These are phyloP conservation scores for Pseudisothecium myosuroides DNA, from an alignment of 225 moss, liverwort and hornwort species.

Conservation along the genomic window DNA sequence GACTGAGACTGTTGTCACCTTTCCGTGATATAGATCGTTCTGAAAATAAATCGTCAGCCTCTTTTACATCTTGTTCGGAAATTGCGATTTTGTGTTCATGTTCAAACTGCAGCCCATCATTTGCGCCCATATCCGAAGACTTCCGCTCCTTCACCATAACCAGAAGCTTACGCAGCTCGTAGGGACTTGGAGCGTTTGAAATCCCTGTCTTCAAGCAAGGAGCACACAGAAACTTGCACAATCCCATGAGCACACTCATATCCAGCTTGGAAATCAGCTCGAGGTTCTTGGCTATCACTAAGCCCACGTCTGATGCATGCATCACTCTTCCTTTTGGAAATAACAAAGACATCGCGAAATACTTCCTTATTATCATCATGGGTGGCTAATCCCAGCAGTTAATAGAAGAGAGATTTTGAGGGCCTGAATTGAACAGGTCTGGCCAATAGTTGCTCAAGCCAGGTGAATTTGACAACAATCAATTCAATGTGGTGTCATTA, in stretches of 20 bases:
- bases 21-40: not conserved
- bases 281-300: constrained; percentile 46
- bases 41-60: not conserved
- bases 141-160: constrained; percentile 6
- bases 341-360: constrained; percentile 34
- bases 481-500: too few species aligned
- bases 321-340: constrained; percentile 27
- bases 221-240: constrained; percentile 15
- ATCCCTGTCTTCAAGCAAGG: constrained; percentile 8
- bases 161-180: constrained; percentile 23
- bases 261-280: constrained; percentile 36
- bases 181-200: not conserved
- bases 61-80: constrained; percentile 3
- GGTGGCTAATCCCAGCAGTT: not conserved
- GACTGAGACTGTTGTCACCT: not conserved
- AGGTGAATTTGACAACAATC: not conserved
- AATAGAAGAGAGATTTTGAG: not conserved
- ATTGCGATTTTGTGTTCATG: constrained; percentile 25
- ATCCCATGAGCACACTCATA: not conserved
- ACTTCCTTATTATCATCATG: constrained; percentile 13
- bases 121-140: not conserved
- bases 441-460: not conserved
- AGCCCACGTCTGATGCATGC: constrained; percentile 30
- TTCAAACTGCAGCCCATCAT: not conserved
- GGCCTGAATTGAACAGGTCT: not conserved